Conservation (phyloP, 331 rosid species). For the Cydonia oblonga region DNA sequence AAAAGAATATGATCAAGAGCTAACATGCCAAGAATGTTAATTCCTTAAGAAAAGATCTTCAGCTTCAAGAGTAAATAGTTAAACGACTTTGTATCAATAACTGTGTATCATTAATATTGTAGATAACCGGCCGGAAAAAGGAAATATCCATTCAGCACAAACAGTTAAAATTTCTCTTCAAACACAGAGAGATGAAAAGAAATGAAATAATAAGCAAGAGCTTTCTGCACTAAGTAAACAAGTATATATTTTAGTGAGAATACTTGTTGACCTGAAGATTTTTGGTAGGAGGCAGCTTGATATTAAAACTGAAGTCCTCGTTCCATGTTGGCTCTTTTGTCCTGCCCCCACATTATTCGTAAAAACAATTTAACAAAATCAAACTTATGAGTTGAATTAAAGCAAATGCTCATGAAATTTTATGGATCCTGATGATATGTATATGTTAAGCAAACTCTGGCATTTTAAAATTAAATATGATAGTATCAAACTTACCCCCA, state of each 20-base stretch:
- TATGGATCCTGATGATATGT: neutral
- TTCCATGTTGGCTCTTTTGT: constrained; percentile 84
- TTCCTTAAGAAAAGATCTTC: neutral
- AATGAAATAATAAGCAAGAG: neutral
- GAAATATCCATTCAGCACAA: neutral
- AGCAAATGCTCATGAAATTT: neutral
- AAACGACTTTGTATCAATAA: neutral
- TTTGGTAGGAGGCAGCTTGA: constrained; percentile 50
- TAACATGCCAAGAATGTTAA: neutral
- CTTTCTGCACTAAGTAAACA: constrained; percentile 4
- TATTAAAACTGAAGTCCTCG: constrained; percentile 62
- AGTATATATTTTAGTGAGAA: neutral
- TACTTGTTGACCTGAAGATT: constrained; percentile 59
- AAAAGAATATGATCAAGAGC: neutral
- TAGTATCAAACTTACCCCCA: constrained; percentile 71
- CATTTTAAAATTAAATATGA: neutral
- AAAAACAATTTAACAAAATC: neutral
- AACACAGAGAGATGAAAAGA: neutral
- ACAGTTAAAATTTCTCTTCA: neutral
- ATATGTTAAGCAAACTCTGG: too few relatives aligned
- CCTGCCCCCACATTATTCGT: constrained; percentile 34
- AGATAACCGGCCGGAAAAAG: neutral
- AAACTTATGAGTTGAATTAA: constrained; percentile 1
- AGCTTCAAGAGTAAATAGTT: neutral
- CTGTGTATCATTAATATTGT: neutral